phyloP scores from a whole-genome alignment of 257 asterid genomes.

The Cruciata laevipes region DNA sequence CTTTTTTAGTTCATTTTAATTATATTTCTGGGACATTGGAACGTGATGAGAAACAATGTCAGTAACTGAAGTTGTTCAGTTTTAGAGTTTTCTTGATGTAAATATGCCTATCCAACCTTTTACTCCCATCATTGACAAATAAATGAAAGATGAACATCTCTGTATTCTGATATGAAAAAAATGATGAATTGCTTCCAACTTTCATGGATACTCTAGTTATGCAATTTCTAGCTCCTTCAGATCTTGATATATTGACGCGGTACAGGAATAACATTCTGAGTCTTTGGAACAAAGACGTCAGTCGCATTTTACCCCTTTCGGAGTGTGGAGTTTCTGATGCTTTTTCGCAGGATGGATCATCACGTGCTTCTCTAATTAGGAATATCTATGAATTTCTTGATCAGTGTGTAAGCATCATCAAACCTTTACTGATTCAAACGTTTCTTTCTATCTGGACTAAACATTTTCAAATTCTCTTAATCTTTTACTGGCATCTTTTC shows the following conservation, averaged over 20 bases:
- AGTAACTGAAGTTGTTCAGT: neutral
- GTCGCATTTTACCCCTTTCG: constrained; percentile 64
- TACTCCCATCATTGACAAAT: neutral
- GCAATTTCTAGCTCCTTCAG: constrained; percentile 6
- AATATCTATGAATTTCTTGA: constrained; percentile 76
- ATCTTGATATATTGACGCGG: constrained; percentile 25
- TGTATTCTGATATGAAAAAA: neutral
- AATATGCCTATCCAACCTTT: neutral
- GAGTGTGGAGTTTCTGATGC: constrained; percentile 70
- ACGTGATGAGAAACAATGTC: neutral
- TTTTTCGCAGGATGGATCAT: constrained; percentile 47
- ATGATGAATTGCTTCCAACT: neutral
- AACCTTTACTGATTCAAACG: constrained; percentile 2
- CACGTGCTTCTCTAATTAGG: constrained; percentile 58
- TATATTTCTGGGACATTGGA: neutral
- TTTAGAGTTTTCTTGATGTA: neutral
- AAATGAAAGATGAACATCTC: neutral
- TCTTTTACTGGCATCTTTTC: constrained; percentile 22
- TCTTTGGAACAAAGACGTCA: constrained; percentile 93
- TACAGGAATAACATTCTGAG: constrained; percentile 80
- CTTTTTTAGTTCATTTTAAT: neutral
- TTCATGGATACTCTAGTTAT: neutral
- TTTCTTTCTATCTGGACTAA: neutral
- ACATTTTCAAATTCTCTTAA: constrained; percentile 10
- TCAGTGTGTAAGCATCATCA: constrained; percentile 64